These are phyloP conservation scores for Talinum fruticosum DNA, from an alignment of 148 eudicot species.

Conservation along the genomic window DNA sequence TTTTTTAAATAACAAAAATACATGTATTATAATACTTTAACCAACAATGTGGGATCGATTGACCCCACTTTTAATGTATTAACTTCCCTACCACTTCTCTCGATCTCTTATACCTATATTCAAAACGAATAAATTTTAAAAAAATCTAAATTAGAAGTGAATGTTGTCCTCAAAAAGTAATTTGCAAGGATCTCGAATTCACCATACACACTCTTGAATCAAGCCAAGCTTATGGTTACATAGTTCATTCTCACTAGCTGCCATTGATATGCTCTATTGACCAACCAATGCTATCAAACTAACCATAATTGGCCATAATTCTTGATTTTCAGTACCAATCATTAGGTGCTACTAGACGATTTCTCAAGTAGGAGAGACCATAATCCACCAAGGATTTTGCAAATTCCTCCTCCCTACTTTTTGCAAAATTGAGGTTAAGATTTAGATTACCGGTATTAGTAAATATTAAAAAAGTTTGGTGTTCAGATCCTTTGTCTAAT, in stretches of 20 bases:
- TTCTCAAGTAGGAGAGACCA: slow-evolving; percentile 6
- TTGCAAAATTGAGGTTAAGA: background rate
- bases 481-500: background rate
- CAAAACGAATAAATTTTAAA: too few species aligned
- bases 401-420: background rate
- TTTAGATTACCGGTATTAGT: background rate
- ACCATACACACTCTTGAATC: background rate
- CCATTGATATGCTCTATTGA: slow-evolving; percentile 11
- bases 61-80: too few species aligned
- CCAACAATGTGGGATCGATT: too few species aligned
- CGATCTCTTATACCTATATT: too few species aligned
- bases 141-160: too few species aligned
- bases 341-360: slow-evolving; percentile 5
- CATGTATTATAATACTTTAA: too few species aligned
- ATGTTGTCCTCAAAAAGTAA: background rate
- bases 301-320: background rate
- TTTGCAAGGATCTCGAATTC: background rate
- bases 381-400: background rate
- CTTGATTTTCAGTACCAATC: slow-evolving; percentile 13
- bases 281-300: slow-evolving; percentile 2
- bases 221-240: background rate
- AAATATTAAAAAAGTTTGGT: background rate
- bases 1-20: too few species aligned
- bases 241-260: background rate
- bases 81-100: too few species aligned